These are phyloP conservation scores for Tubosaeta sp. DNA, from an alignment of 768 basidiomycete species.

Conservation along the genomic window DNA sequence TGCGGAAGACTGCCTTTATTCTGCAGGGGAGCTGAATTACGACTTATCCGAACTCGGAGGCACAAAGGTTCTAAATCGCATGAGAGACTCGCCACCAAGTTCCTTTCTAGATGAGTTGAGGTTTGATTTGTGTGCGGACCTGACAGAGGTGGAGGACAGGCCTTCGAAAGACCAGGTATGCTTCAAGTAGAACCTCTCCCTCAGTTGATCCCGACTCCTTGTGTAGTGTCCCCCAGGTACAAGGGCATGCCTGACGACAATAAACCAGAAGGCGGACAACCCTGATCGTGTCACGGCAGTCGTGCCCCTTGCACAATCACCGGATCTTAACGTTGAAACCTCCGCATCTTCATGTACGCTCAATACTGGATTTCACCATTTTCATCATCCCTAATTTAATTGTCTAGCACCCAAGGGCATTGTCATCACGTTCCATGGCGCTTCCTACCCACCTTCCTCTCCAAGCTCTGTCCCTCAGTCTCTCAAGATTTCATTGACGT, in stretches of 20 bases:
- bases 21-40: slow-evolving; percentile 42
- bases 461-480: slow-evolving; percentile 47
- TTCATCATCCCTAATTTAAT: slow-evolving; percentile 7
- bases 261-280: slow-evolving; percentile 52
- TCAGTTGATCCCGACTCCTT: slow-evolving; percentile 6
- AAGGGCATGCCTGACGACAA: slow-evolving; percentile 68
- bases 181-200: slow-evolving; percentile 3
- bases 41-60: slow-evolving; percentile 58
- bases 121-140: slow-evolving; percentile 66
- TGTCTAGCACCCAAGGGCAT: slow-evolving; percentile 51
- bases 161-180: slow-evolving; percentile 65
- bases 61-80: slow-evolving; percentile 46
- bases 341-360: slow-evolving; percentile 37
- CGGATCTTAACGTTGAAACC: slow-evolving; percentile 26
- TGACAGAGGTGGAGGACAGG: slow-evolving; percentile 44
- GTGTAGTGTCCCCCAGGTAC: slow-evolving; percentile 64
- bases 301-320: slow-evolving; percentile 61
- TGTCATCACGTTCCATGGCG: slow-evolving; percentile 53
- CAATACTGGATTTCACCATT: neutral
- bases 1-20: slow-evolving; percentile 48
- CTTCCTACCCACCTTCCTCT: slow-evolving; percentile 52
- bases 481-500: slow-evolving; percentile 59
- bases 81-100: slow-evolving; percentile 61
- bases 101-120: slow-evolving; percentile 52
- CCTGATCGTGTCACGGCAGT: slow-evolving; percentile 64